Evolutionary conservation across 2,329 filamentous ascomycete species (phyloP).

Genomic region (Monilinia polystroma): DNA sequence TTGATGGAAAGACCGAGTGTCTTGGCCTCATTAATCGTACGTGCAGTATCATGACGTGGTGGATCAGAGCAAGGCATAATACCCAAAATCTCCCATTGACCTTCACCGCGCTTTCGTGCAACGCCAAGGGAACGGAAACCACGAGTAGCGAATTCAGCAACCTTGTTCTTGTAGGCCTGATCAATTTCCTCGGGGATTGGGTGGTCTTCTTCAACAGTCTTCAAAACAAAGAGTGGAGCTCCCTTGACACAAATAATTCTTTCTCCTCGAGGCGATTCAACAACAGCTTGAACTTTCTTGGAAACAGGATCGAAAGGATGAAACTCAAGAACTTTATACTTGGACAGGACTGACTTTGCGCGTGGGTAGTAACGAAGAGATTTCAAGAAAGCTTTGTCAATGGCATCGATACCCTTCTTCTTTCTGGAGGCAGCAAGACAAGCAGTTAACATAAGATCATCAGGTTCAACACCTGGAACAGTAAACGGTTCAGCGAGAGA

Average conservation of each 20-base stretch:
- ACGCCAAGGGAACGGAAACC: conserved; percentile 93
- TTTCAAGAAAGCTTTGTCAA: conserved; percentile 93
- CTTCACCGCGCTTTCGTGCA: conserved; percentile 81
- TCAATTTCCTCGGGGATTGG: conserved; percentile 74
- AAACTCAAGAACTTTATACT: conserved; percentile 84
- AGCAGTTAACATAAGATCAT: conserved; percentile 90
- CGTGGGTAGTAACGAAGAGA: conserved; percentile 77
- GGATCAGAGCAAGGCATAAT: conserved; percentile 95
- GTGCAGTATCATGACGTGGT: conserved; percentile 84
- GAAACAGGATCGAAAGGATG: conserved; percentile 88
- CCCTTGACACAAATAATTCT: conserved; percentile 88
- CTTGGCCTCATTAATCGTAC: conserved; percentile 89
- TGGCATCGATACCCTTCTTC: conserved; percentile 94
- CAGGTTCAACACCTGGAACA: conserved; percentile 75
- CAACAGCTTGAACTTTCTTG: conserved; percentile 85
- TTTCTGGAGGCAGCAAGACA: conserved; percentile 88
- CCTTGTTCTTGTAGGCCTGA: conserved; percentile 86
- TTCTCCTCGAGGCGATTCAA: conserved; percentile 80
- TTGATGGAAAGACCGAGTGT: conserved; percentile 85
- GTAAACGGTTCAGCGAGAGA: conserved; percentile 83
- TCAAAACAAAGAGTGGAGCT: conserved; percentile 82
- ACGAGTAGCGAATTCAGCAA: conserved; percentile 86
- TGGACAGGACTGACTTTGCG: conserved; percentile 75
- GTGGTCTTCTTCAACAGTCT: conserved; percentile 84
- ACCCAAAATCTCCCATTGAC: conserved; percentile 85